Evolutionary conservation across 352 stramenopile genomes (phyloP).

Genomic region (Globisporangium rhizosaccharum): DNA sequence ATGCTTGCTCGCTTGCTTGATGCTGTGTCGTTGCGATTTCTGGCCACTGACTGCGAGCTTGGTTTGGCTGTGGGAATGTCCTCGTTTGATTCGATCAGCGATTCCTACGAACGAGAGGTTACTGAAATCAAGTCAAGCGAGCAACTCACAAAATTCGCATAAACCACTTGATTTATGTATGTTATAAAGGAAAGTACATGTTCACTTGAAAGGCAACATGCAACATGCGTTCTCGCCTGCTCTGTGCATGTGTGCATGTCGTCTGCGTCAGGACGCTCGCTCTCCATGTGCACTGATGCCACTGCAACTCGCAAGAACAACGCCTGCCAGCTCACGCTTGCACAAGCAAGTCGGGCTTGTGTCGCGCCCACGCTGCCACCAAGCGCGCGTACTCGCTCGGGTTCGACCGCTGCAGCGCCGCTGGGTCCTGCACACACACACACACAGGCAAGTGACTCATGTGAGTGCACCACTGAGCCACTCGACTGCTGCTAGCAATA

Average conservation of each 20-base stretch:
- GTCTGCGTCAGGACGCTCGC: neutral
- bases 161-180: too few species aligned
- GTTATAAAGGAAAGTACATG: too few species aligned
- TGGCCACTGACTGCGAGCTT: neutral
- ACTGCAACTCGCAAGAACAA: neutral
- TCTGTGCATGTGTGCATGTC: too few species aligned
- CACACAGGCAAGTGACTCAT: neutral
- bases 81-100: too few species aligned
- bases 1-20: slow-evolving; percentile 23
- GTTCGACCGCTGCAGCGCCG: slow-evolving; percentile 59
- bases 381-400: slow-evolving; percentile 68
- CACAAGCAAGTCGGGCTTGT: slow-evolving; percentile 64
- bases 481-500: neutral
- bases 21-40: neutral
- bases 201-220: too few species aligned
- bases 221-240: too few species aligned
- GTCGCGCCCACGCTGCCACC: slow-evolving; percentile 57
- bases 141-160: too few species aligned
- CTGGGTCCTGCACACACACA: slow-evolving; percentile 41
- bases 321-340: neutral
- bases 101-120: too few species aligned
- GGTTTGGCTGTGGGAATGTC: too few species aligned
- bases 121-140: too few species aligned
- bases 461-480: neutral
- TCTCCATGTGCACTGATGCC: neutral